phyloP scores from a whole-genome alignment of 148 eudicot species.

The Euryodendron excelsum region DNA sequence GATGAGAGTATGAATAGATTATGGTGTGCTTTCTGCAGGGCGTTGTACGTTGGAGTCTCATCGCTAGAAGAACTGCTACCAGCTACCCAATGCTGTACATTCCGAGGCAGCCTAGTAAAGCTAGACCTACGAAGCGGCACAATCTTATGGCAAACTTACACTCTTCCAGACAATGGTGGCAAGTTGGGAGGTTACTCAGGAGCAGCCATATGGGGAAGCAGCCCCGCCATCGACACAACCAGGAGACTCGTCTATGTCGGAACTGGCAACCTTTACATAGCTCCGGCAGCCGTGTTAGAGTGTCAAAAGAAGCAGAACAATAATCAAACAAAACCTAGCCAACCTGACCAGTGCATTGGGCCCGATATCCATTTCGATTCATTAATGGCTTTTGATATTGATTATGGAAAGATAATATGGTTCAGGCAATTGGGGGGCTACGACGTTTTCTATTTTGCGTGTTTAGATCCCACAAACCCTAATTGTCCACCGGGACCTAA shows the following conservation, averaged over 20 bases:
- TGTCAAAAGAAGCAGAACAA: constrained; percentile 52
- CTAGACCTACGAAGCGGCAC: constrained; percentile 44
- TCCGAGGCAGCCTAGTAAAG: constrained; percentile 58
- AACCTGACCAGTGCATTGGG: constrained; percentile 46
- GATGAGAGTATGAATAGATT: too few species aligned
- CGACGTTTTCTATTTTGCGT: constrained; percentile 49
- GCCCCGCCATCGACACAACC: constrained; percentile 49
- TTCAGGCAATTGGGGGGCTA: constrained; percentile 49
- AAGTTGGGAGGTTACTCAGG: constrained; percentile 55
- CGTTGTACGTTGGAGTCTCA: constrained; percentile 58
- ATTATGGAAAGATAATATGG: constrained; percentile 43
- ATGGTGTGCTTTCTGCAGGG: too few species aligned
- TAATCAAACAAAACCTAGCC: constrained; percentile 34
- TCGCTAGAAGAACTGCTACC: constrained; percentile 46
- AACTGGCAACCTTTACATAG: constrained; percentile 56
- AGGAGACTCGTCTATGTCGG: constrained; percentile 45
- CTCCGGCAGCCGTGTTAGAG: constrained; percentile 41
- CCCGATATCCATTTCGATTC: constrained; percentile 48
- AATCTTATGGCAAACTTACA: constrained; percentile 56
- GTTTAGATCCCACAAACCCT: constrained; percentile 48
- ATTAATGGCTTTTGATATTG: constrained; percentile 41
- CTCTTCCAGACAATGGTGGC: constrained; percentile 62
- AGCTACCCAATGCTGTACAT: constrained; percentile 48
- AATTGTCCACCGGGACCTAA: constrained; percentile 68
- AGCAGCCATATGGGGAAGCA: constrained; percentile 71